A percentile compares a stretch with the other conserved stretches of the same genome.
These are phyloP conservation scores for Brassica carinata DNA, from an alignment of 345 rosid species.

Conservation along the genomic window DNA sequence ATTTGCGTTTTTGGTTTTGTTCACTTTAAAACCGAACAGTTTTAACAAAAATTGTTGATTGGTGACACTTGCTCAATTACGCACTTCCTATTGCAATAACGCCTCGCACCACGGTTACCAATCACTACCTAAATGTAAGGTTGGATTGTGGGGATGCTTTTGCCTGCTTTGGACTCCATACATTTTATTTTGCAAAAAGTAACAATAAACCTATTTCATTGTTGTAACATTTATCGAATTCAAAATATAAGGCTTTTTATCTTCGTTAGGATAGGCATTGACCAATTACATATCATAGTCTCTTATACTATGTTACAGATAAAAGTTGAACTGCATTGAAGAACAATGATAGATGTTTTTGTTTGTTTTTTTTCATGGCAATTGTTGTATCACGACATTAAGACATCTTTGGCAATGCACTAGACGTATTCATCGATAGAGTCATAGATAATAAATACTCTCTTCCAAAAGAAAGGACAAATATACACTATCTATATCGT, in stretches of 20 bases:
- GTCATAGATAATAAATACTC: constrained; percentile 15
- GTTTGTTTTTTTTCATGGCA: no score
- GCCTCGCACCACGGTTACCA: no score
- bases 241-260: not conserved
- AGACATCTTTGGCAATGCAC: not conserved
- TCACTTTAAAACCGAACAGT: no score
- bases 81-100: no score
- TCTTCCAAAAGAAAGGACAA: constrained; percentile 28
- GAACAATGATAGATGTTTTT: no score
- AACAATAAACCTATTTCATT: not conserved
- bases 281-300: not conserved
- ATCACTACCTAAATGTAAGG: constrained; percentile 12
- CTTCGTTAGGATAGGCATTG: not conserved
- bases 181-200: not conserved
- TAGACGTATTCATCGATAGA: constrained; percentile 7
- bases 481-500: not conserved
- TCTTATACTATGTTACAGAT: not conserved
- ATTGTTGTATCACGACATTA: no score
- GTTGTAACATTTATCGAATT: not conserved
- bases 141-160: constrained; percentile 34
- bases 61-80: no score
- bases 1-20: no score
- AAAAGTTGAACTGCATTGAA: not conserved
- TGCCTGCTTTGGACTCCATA: constrained; percentile 29
- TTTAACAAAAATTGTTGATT: no score